Evolutionary conservation across 2,329 filamentous ascomycete genomes (phyloP), one percentile per base, ranked within the genome.

Genomic region (Colletotrichum sublineola): DNA sequence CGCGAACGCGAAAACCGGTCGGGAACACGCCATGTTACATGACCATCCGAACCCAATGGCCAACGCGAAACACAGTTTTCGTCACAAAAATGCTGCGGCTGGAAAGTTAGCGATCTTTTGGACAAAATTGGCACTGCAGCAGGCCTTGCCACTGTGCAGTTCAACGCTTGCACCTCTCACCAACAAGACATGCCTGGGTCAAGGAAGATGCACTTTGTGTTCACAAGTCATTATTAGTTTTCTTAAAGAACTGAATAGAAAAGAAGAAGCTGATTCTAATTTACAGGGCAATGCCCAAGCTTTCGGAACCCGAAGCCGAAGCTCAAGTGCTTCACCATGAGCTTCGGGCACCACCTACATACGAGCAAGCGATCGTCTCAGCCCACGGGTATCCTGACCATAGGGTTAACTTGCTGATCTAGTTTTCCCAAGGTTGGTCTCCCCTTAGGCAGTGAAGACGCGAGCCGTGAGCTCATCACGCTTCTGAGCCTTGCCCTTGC

Each of bases 221-320:
- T 63, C 58, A 24, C 24, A 24, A 14, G 60, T 64, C 60, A 72
- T 68, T 64, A 72, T 69, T 72, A 72, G 29, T 63, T 60, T 31
- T 68, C 24, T 48, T n/a, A 53, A 63, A 58, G 60, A 60, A 36
- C 15, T 63, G 57, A 68, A 64, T 68, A 38, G 46, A 40, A 60
- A 68, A 7, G 1, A 68, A 68, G 61, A 60, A 72, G 53, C 69
- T 68, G 60, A 72, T 69, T 65, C 65, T 63, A 69, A 31, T 72
- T 60, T 68, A 60, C 44, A 58, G 20, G 18, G 33, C 67, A 63
- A 64, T 18, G 33, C 24, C 44, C 69, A 48, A 55, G 38, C 33
- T 38, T 60, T 5, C 63, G 38, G 44, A 60, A 58, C 38, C 31
- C 65, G 58, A 69, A 33, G 46, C 65, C 58, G 65, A 68, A 48